Evolutionary conservation across 2,329 filamentous ascomycete genomes (phyloP).

Genomic region (Sporothrix pallida): DNA sequence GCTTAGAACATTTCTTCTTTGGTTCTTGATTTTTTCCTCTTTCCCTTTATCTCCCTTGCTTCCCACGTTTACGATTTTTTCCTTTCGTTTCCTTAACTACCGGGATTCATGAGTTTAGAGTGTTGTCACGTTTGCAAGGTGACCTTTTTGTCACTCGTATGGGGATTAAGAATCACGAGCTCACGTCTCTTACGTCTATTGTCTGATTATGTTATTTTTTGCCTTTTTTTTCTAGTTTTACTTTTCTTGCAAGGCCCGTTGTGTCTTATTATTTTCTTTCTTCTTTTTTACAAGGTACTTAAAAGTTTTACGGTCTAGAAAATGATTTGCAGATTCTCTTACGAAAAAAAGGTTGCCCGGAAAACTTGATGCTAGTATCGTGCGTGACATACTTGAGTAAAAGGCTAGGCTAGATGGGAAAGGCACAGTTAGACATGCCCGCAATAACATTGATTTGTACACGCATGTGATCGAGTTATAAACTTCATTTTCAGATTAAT

Average conservation of each 20-base stretch:
- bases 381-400: no score
- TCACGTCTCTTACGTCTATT: constrained; percentile 14
- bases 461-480: neutral
- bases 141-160: neutral
- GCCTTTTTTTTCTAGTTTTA: neutral
- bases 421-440: no score
- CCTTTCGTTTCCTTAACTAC: neutral
- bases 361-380: no score
- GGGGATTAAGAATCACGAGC: neutral
- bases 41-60: neutral
- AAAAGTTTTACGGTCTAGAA: neutral
- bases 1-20: neutral
- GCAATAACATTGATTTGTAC: neutral
- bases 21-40: neutral
- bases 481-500: neutral
- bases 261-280: neutral
- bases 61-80: neutral
- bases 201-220: neutral
- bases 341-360: neutral
- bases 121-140: neutral
- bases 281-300: neutral
- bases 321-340: neutral
- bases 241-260: neutral
- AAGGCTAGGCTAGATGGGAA: no score
- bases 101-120: neutral